These are phyloP conservation scores for Aschersonia sp. DNA, from an alignment of 2,329 filamentous ascomycete genomes.

Conservation along the genomic window DNA sequence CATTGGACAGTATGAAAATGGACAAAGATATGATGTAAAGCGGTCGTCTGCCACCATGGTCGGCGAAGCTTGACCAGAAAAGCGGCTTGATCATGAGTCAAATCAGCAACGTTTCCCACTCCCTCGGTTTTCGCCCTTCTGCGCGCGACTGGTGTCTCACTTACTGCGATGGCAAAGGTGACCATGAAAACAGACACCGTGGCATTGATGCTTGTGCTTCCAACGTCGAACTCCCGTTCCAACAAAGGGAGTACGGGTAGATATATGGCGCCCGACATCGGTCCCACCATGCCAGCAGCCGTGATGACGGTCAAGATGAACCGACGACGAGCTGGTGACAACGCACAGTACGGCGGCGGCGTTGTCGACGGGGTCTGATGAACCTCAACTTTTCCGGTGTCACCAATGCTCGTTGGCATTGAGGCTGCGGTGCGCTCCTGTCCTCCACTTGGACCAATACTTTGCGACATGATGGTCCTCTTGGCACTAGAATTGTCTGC, in stretches of 20 bases:
- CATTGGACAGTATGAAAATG: slow-evolving; percentile 23
- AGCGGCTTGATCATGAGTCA: slow-evolving; percentile 14
- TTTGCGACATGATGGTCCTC: not conserved
- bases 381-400: not conserved
- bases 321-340: slow-evolving; percentile 17
- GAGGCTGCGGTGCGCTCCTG: not conserved
- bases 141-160: not conserved
- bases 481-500: not conserved
- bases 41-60: slow-evolving; percentile 22
- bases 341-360: slow-evolving; percentile 20
- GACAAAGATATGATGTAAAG: slow-evolving; percentile 24
- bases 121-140: not conserved
- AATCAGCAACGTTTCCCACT: not conserved
- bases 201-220: slow-evolving; percentile 21
- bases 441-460: not conserved
- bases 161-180: slow-evolving; percentile 23
- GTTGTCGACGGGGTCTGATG: not conserved
- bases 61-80: slow-evolving; percentile 24
- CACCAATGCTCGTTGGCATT: not conserved
- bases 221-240: slow-evolving; percentile 20
- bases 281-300: slow-evolving; percentile 25
- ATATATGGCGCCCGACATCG: slow-evolving; percentile 28
- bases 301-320: slow-evolving; percentile 25
- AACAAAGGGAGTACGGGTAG: slow-evolving; percentile 23
- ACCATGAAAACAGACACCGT: slow-evolving; percentile 30